Conservation (phyloP, 371 early-diverging fungal species). For the Mortierella sp. region DNA sequence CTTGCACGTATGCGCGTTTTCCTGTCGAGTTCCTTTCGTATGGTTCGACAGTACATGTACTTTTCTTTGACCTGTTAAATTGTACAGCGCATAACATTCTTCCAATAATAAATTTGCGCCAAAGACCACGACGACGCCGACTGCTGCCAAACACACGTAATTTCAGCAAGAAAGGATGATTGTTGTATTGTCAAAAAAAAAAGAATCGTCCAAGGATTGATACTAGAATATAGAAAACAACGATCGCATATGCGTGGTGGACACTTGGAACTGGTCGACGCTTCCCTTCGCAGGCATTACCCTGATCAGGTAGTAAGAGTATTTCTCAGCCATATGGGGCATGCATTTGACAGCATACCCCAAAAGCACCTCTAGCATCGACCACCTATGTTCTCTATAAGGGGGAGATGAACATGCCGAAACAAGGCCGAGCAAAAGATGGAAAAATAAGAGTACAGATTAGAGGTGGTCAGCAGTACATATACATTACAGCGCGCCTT, state of each 20-base stretch:
- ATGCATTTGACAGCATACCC: slow-evolving; percentile 26
- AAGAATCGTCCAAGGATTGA: neutral
- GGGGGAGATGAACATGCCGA: neutral
- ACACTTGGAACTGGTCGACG: slow-evolving; percentile 45
- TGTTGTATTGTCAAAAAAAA: neutral
- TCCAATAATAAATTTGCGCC: too few relatives aligned
- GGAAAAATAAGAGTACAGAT: neutral
- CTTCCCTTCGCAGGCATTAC: slow-evolving; percentile 72
- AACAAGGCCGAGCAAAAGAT: neutral
- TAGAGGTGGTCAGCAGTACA: neutral
- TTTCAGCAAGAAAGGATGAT: too few relatives aligned
- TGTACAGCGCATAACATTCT: too few relatives aligned
- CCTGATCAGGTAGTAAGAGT: slow-evolving; percentile 72
- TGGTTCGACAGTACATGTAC: too few relatives aligned
- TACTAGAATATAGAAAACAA: neutral
- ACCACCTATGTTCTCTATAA: slow-evolving; percentile 37
- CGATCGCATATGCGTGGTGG: neutral
- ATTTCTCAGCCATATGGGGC: slow-evolving; percentile 63
- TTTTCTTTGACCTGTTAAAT: too few relatives aligned
- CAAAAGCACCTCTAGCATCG: slow-evolving; percentile 65
- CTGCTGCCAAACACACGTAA: too few relatives aligned
- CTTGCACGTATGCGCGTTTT: too few relatives aligned
- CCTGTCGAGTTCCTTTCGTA: too few relatives aligned
- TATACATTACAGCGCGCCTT: neutral
- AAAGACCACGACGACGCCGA: too few relatives aligned